These are phyloP conservation scores for Lipomyces anomalus DNA, from an alignment of 805 yeast species.

Conservation along the genomic window DNA sequence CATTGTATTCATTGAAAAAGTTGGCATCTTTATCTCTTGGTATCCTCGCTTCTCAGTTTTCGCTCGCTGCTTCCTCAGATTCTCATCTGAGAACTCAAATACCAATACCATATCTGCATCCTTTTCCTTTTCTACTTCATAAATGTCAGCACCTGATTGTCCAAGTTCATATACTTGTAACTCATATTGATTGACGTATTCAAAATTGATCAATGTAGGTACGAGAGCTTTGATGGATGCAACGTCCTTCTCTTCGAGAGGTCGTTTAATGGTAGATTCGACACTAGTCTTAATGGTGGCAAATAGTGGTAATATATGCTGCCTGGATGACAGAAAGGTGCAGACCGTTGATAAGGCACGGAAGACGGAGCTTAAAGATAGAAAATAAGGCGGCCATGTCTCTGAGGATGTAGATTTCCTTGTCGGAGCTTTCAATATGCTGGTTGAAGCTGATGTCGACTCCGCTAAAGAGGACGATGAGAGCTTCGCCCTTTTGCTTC, in stretches of 20 bases:
- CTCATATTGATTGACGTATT: conserved; percentile 19
- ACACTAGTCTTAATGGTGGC: conserved; percentile 49
- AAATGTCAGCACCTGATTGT: conserved; percentile 1
- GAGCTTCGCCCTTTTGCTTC: too few species aligned
- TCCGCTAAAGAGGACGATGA: background rate
- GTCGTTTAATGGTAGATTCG: conserved; percentile 44
- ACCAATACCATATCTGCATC: conserved; percentile 4
- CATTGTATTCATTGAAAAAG: conserved; percentile 14
- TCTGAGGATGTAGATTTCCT: background rate
- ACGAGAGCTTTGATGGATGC: conserved; percentile 9
- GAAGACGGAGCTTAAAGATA: background rate
- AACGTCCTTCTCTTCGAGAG: background rate
- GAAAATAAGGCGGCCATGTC: background rate
- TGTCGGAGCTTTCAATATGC: too few species aligned
- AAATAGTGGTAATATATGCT: conserved; percentile 55
- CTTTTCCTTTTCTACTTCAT: background rate
- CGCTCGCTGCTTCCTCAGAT: background rate
- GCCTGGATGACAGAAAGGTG: conserved; percentile 57
- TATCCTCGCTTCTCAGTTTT: background rate
- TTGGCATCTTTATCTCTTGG: conserved; percentile 15
- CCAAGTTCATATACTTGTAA: conserved; percentile 12
- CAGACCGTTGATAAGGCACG: conserved; percentile 41
- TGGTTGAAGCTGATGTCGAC: background rate
- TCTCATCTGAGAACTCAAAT: conserved; percentile 19
- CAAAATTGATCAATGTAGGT: conserved; percentile 13